Base-by-base conservation (phyloP, 192 early-diverging fungal species). In the Diversispora eburnea region DNA sequence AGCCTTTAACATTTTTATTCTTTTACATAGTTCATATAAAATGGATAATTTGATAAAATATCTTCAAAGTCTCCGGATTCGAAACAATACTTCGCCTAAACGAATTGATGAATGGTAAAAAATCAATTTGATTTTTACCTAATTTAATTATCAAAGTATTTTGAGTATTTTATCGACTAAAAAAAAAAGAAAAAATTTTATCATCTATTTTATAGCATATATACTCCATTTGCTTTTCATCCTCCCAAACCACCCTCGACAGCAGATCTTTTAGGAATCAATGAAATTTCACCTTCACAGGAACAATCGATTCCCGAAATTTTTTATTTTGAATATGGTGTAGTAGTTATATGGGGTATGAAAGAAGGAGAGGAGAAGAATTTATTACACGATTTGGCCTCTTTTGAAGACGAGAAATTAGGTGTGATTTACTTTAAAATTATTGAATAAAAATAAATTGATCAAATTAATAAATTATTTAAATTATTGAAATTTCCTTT, bases 341-440 rank as follows among this genome's bases (percentile, higher is more conserved):
- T 96, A 7, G 87, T 94, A 13, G 97, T 99, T 0, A 91, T 99
- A 75, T 99, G 97, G 97, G 95, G 95, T 45, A 92, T 96, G 88
- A 86, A 88, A 39, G 89, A 91, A 68, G 77, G 84, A 22, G 94
- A 99, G 72, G 95, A 97, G 70, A 79, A 84, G 25, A 80, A 84
- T 57, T 78, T 96, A 47, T 81, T 99, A 55, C 81, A 82, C 15
- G 92, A 93, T 70, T 77, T 97, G 2, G 75, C 79, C 15, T 79
- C 82, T 2, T 93, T 93, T 79, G 89, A 92, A 67, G 90, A 93
- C 57, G 94, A 95, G 76, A 84, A 82, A 71, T 73, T 89, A 57
- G 81, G 85, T 86, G 75, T 49, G 71, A 19, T 48, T 49, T 33
- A 39, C n/a, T n/a, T n/a, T n/a, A n/a, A n/a, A n/a, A n/a, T 81